Evolutionary conservation across 768 basidiomycete species (phyloP), one percentile per base, ranked within the genome.

Genomic region (Termitomyces sp.): DNA sequence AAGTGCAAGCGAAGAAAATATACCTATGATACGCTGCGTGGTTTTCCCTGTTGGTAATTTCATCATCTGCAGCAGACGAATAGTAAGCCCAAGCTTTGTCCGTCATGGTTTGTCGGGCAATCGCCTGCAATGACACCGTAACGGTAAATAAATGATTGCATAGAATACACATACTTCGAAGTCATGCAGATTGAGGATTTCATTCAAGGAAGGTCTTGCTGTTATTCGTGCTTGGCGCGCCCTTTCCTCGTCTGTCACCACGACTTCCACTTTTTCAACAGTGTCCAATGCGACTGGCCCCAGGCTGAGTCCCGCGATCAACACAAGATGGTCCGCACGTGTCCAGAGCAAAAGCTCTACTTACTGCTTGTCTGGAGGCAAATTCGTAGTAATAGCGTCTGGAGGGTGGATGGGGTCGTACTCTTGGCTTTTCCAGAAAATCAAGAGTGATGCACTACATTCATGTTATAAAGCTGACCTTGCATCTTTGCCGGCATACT

Each of bases 11-110:
- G 43, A 35, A 30, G 37, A 41, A 2, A 19, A 56, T 57, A 50
- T 56, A 87, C 90, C 95, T 80, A 62, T 98, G 95, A 65, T 88
- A 98, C 2, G 94, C 95, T 50, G 85, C 78, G 58, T 91, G 92
- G 63, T 97, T 97, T 69, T 96, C 93, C 47, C 93, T 79, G 57
- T 80, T 75, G 30, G 93, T 94, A 44, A 94, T 91, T 70, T 97
- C 93, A 62, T 98, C 95, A 66, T 98, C 96, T 7, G 96, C 86
- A 17, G 93, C 95, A n/a, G 92, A 94, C 0, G 90, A 93, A 65
- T 98, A 95, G 68, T 95, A 95, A 5, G 94, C 95, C 95, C 95
- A 98, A 0, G 92, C 92, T 67, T 92, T 91, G 34, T 88, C 85
- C 2, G 84, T 72, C 76, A 98, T 85, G 11, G 90, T 86, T 62